A percentile compares a stretch with the other conserved stretches of the same genome.
These are phyloP conservation scores for Corynespora cassiicola DNA, from an alignment of 2,329 filamentous ascomycete genomes.

Conservation along the genomic window DNA sequence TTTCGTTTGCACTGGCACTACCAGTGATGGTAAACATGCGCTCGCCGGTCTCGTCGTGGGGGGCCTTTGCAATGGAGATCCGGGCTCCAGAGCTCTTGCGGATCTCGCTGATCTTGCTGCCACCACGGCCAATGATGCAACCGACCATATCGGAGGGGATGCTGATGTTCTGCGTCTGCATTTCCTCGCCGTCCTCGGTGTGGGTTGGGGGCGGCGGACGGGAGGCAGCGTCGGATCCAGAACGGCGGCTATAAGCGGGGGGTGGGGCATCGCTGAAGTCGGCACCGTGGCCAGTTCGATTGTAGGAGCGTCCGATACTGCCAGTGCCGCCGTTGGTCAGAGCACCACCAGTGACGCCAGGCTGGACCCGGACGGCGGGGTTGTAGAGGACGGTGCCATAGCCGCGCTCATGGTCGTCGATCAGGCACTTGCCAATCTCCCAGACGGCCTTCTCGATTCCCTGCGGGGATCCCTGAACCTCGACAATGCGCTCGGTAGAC, in stretches of 20 bases:
- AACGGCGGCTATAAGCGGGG: conserved; percentile 76
- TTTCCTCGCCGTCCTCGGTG: conserved; percentile 95
- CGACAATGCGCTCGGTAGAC: conserved; percentile 96
- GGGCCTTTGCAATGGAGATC: conserved; percentile 96
- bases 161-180: conserved; percentile 99
- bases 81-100: conserved; percentile 94
- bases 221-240: conserved; percentile 79
- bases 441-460: conserved; percentile 95
- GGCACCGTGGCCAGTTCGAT: conserved; percentile 93
- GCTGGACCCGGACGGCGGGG: conserved; percentile 86
- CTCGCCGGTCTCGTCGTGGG: conserved; percentile 96
- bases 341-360: conserved; percentile 60
- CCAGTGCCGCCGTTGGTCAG: conserved; percentile 59
- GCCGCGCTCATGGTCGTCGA: conserved; percentile 97
- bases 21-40: conserved; percentile 99
- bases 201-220: conserved; percentile 82
- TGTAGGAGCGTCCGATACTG: conserved; percentile 69
- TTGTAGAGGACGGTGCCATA: conserved; percentile 98
- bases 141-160: conserved; percentile 99
- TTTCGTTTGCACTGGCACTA: conserved; percentile 91
- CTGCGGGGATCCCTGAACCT: conserved; percentile 92
- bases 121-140: conserved; percentile 95
- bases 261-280: conserved; percentile 89
- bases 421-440: conserved; percentile 98
- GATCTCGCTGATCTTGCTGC: conserved; percentile 98